Percentiles rank a stretch among this genome's conserved stretches.
Evolutionary conservation across 306 rosid species (phyloP).

Genomic region (Glycyrrhiza uralensis): DNA sequence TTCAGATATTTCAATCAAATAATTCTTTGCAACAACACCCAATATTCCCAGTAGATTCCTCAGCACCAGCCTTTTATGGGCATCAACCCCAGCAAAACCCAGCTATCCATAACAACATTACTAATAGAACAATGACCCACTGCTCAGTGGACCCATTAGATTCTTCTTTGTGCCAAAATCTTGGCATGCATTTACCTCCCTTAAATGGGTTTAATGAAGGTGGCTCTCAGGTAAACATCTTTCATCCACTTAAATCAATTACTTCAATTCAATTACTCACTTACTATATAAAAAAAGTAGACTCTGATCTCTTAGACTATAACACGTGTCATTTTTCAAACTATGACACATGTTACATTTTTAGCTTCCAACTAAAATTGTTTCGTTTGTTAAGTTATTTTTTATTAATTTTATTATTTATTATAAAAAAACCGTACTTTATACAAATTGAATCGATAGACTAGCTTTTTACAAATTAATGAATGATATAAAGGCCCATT

Average conservation of each 20-base stretch:
- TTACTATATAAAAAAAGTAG: too few relatives aligned
- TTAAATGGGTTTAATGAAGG: slow-evolving; percentile 39
- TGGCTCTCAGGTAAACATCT: slow-evolving; percentile 58
- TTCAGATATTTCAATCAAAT: slow-evolving; percentile 70
- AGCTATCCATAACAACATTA: slow-evolving; percentile 42
- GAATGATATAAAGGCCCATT: not conserved
- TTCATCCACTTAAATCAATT: not conserved
- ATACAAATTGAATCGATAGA: too few relatives aligned
- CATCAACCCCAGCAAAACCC: slow-evolving; percentile 56
- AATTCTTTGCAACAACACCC: slow-evolving; percentile 52
- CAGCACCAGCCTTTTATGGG: slow-evolving; percentile 62
- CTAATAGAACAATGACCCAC: slow-evolving; percentile 46
- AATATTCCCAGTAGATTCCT: slow-evolving; percentile 72
- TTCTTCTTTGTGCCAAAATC: slow-evolving; percentile 51
- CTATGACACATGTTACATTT: too few relatives aligned
- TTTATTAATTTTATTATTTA: too few relatives aligned
- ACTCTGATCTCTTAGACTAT: too few relatives aligned
- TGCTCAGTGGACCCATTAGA: slow-evolving; percentile 63
- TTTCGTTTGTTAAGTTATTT: too few relatives aligned
- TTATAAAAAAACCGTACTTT: too few relatives aligned
- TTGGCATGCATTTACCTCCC: slow-evolving; percentile 56
- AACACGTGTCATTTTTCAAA: too few relatives aligned
- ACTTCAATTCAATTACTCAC: too few relatives aligned
- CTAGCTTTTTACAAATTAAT: not conserved
- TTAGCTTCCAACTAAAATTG: too few relatives aligned